Conservation (phyloP, 495 filamentous ascomycete species). For the Lasiosphaeris hirsuta region DNA sequence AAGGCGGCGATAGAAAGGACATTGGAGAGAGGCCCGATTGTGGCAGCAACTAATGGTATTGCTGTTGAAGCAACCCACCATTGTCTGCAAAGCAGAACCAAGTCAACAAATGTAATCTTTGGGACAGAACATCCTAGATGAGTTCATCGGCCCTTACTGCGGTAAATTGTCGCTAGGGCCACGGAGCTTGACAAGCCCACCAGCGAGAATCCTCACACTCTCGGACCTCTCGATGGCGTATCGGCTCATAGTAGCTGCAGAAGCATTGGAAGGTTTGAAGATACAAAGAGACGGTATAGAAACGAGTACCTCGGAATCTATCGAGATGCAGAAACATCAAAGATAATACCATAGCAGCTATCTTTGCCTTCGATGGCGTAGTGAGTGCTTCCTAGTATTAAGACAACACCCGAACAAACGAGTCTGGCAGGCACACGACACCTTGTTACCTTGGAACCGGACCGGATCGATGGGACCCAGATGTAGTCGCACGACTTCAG, state of each 20-base stretch:
- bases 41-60: slow-evolving; percentile 70
- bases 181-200: background rate
- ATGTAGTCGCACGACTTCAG: too few species aligned
- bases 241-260: background rate
- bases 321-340: too few species aligned
- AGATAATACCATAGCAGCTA: too few species aligned
- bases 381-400: too few species aligned
- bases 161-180: slow-evolving; percentile 11
- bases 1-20: slow-evolving; percentile 73
- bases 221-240: background rate
- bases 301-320: background rate
- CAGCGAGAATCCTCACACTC: background rate
- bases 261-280: background rate
- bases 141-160: slow-evolving; percentile 24
- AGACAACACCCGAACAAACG: too few species aligned
- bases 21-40: slow-evolving; percentile 69
- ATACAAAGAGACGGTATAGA: background rate
- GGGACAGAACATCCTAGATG: background rate
- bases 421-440: too few species aligned
- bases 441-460: too few species aligned
- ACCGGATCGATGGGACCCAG: too few species aligned
- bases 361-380: too few species aligned
- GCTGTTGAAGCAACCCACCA: slow-evolving; percentile 82
- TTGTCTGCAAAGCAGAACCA: slow-evolving; percentile 6
- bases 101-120: background rate